Conservation (phyloP, 2,329 filamentous ascomycete species). For the Aphanocladium album region DNA sequence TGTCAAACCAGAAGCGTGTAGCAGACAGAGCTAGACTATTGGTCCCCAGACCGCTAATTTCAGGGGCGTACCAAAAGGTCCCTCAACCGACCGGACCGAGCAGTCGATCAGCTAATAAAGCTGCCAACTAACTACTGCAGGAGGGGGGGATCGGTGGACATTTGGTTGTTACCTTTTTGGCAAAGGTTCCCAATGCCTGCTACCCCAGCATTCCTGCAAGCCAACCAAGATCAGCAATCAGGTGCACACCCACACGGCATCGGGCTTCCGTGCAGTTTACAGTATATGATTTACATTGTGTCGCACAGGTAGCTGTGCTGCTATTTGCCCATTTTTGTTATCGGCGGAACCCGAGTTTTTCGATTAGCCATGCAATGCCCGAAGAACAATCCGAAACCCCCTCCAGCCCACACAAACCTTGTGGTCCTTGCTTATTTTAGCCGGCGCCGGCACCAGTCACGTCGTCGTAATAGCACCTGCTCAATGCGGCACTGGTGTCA, state of each 20-base stretch:
- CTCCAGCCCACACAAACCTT: neutral
- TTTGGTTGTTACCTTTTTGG: neutral
- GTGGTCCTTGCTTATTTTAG: neutral
- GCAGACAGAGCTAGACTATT: neutral
- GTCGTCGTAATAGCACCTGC: slow-evolving; percentile 6
- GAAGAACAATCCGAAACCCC: neutral
- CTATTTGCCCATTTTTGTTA: neutral
- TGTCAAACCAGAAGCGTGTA: too few species aligned
- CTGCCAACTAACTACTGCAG: neutral
- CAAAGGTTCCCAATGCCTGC: neutral
- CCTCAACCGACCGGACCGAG: too few species aligned
- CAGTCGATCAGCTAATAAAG: too few species aligned
- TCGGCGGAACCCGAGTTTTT: slow-evolving; percentile 2
- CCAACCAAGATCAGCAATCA: neutral
- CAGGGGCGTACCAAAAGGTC: neutral
- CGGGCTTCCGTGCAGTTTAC: neutral
- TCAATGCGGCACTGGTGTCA: neutral
- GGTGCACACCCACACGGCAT: neutral
- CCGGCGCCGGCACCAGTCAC: neutral
- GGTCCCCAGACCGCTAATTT: neutral
- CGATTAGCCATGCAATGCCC: neutral
- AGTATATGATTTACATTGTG: neutral
- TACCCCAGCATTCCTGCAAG: neutral
- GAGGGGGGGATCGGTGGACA: neutral
- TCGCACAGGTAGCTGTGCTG: too few species aligned